Evolutionary conservation across 495 filamentous ascomycete genomes (phyloP).

Genomic region (Penicillium daleae): DNA sequence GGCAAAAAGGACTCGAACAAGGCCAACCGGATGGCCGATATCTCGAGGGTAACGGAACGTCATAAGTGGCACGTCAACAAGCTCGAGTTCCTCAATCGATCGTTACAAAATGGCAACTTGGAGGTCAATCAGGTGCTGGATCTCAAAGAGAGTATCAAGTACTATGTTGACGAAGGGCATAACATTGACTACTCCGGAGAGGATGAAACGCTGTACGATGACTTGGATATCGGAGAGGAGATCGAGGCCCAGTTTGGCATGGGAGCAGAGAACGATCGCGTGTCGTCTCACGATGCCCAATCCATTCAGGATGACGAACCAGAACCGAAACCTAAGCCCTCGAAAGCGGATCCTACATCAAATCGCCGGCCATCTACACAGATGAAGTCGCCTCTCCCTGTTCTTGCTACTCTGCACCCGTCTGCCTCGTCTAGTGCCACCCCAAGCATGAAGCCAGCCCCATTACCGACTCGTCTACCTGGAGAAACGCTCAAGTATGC

Average conservation of each 20-base stretch:
- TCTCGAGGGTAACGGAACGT: conserved; percentile 80
- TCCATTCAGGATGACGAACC: conserved; percentile 83
- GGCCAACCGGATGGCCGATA: conserved; percentile 83
- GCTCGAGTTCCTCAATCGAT: conserved; percentile 85
- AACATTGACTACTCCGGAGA: conserved; percentile 83
- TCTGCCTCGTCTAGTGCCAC: conserved; percentile 59
- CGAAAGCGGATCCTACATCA: conserved; percentile 47
- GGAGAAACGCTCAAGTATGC: conserved; percentile 95
- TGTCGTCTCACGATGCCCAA: conserved; percentile 93
- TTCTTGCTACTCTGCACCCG: conserved; percentile 74
- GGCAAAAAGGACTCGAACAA: conserved; percentile 83
- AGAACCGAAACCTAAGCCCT: conserved; percentile 62
- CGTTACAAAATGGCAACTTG: conserved; percentile 88
- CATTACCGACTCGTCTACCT: conserved; percentile 78
- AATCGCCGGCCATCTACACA: conserved; percentile 83
- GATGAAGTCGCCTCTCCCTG: conserved; percentile 90
- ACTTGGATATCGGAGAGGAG: conserved; percentile 88
- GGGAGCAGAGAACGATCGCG: conserved; percentile 76
- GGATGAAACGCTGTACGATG: conserved; percentile 94
- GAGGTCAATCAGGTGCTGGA: conserved; percentile 84
- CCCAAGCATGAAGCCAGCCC: conserved; percentile 89
- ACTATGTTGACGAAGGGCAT: conserved; percentile 91
- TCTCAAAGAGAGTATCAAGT: conserved; percentile 87
- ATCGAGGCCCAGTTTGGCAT: conserved; percentile 82
- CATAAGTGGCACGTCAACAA: conserved; percentile 97